Evolutionary conservation across 2,329 filamentous ascomycete species (phyloP), one percentile per base, ranked within the genome.

Genomic region (Myriosclerotinia scirpicola): DNA sequence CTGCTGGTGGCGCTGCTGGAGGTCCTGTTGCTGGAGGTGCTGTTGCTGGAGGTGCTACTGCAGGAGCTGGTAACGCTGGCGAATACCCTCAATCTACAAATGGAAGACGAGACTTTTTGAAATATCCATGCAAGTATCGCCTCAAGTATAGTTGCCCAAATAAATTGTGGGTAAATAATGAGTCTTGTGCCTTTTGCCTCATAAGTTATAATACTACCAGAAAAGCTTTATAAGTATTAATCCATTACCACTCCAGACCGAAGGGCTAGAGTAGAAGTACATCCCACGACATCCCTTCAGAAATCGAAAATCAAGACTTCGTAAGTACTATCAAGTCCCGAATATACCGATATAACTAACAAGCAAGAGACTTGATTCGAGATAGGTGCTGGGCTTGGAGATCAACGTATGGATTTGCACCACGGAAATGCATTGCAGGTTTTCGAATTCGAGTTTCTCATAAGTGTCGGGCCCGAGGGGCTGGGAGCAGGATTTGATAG

Each of bases 121-220:
- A 81, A 76, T 84, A 83, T 74, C 79, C 80, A 52, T 85, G 83
- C 81, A 85, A 83, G 76, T 82, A 84, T 77, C 83, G 82, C 70
- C 80, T 80, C 66, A 79, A 80, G 42, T 78, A 82, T 73, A 80
- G 83, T 69, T 84, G 83, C 70, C 79, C 77, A 11, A 81, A 84
- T 70, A 84, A 82, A 83, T 79, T 84, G 40, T 48, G 44, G 44
- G 6, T 48, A 7, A 81, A 83, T 65, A 80, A 82, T 64, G 77
- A 80, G 46, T 77, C 81, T 15, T 85, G 83, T 74, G 77, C 81
- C 65, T 77, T 76, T 68, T 85, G 83, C 73, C 77, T 82, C 68
- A 82, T 84, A 76, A 77, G 81, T 77, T 50, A 26, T 12, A 50
- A 12, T 26, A 8, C 44, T 20, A 48, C 9, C 3, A 50, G 2